Percentiles rank a stretch among this genome's conserved stretches.
Conservation (phyloP, 345 rosid species). For the Salix caprea region DNA sequence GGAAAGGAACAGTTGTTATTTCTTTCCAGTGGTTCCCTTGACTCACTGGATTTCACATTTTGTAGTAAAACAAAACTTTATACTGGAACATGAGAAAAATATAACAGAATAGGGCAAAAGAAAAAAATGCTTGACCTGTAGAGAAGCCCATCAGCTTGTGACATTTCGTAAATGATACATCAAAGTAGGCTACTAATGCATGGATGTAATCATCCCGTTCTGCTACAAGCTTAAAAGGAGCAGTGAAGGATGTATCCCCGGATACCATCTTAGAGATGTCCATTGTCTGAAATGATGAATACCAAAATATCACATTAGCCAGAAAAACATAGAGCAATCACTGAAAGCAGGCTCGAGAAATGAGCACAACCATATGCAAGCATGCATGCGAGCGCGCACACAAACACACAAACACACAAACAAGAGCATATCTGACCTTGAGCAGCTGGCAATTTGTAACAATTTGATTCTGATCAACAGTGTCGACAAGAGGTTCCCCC, state of each 20-base stretch:
- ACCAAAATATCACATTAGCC: conserved; percentile 9
- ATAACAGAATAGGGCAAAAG: background rate
- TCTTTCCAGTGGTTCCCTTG: background rate
- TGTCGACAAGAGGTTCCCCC: conserved; percentile 96
- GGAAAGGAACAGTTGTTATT: background rate
- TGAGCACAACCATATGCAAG: background rate
- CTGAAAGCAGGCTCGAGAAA: background rate
- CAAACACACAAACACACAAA: no score
- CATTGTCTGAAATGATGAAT: conserved; percentile 63
- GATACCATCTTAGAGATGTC: conserved; percentile 91
- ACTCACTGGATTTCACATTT: background rate
- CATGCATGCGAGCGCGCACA: background rate
- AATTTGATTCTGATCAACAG: conserved; percentile 87
- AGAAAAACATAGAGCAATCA: background rate
- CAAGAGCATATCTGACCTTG: conserved; percentile 43
- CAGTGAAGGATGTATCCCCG: conserved; percentile 95
- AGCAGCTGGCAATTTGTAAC: conserved; percentile 76
- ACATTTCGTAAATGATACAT: conserved; percentile 91
- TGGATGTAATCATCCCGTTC: conserved; percentile 97
- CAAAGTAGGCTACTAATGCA: conserved; percentile 96
- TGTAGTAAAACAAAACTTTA: background rate
- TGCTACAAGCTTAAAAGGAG: conserved; percentile 89
- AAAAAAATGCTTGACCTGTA: conserved; percentile 49
- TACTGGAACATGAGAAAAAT: background rate
- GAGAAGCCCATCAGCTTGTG: conserved; percentile 95